Evolutionary conservation across 495 filamentous ascomycete species (phyloP), one percentile per base, ranked within the genome.

Genomic region (Immersiella caudata): DNA sequence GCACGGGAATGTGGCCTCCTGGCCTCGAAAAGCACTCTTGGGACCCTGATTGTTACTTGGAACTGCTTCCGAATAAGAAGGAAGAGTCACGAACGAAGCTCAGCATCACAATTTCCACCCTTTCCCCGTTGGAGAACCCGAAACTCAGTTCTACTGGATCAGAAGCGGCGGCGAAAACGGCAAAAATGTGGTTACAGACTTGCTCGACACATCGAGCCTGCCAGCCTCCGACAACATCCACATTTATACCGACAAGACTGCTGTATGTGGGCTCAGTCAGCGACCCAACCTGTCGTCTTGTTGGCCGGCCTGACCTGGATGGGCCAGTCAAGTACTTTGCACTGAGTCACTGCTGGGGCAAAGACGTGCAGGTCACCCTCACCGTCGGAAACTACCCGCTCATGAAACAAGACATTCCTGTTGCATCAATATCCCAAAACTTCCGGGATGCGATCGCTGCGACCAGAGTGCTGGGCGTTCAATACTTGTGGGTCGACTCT

Each of bases 271-370:
- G 40, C 40, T 12, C 2, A 12, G 2, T 12, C 16, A 18, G 16
- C 11, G 40, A 46, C 9, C 40, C 16, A 12, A 12, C 16, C 2
- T 46, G 40, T 18, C 16, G 40, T 6, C 40, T 46, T 46, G 40
- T 46, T 14, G 40, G 14, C 2, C 40, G 16, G 14, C 11, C 9
- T 12, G 40, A 46, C 2, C 40, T 46, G 6, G 40, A 18, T 46
- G 40, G 40, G 14, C 40, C 40, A 18, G 40, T 46, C 14, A 12
- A 46, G 16, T 46, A 46, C 14, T 46, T 46, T 18, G 40, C 40
- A 2, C 62, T 65, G 2, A 57, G 62, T n/a, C 62, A 65, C 26
- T 57, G 62, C 22, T 65, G 62, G 62, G 62, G 62, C 22, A 4
- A 16, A 0, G 20, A 36, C 0, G 26, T 55, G 1, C 21, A 8